A percentile compares a stretch with the other conserved stretches of the same genome.
Conservation (phyloP, 345 rosid species). For the Euphorbia lathyris region DNA sequence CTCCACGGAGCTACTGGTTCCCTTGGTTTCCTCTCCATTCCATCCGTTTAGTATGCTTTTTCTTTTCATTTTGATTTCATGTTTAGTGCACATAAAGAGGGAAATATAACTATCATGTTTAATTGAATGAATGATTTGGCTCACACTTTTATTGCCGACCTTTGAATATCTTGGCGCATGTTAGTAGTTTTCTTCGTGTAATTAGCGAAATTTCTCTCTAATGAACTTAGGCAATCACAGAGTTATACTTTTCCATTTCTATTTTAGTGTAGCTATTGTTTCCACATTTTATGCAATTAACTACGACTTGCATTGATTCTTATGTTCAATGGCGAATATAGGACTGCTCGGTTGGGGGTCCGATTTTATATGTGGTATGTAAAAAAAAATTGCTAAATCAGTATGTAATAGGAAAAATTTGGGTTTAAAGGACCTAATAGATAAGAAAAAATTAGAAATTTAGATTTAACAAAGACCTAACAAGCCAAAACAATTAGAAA, state of each 20-base stretch:
- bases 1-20: constrained; percentile 33
- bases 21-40: constrained; percentile 20
- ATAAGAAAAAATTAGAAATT: no score
- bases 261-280: neutral
- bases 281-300: neutral
- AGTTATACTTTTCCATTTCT: neutral
- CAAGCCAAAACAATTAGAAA: no score
- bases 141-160: neutral
- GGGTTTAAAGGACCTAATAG: no score
- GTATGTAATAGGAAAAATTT: no score
- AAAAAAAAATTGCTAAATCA: no score
- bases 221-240: neutral
- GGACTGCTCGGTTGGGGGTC: no score
- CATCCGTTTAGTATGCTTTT: constrained; percentile 13
- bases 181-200: neutral
- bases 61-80: neutral
- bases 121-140: neutral
- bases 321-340: no score
- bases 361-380: no score
- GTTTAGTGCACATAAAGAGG: neutral
- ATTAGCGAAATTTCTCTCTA: neutral
- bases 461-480: no score
- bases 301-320: no score
- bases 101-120: neutral
- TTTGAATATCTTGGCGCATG: neutral